phyloP scores from a whole-genome alignment of 768 basidiomycete species.

The Rhodotorula graminis region DNA sequence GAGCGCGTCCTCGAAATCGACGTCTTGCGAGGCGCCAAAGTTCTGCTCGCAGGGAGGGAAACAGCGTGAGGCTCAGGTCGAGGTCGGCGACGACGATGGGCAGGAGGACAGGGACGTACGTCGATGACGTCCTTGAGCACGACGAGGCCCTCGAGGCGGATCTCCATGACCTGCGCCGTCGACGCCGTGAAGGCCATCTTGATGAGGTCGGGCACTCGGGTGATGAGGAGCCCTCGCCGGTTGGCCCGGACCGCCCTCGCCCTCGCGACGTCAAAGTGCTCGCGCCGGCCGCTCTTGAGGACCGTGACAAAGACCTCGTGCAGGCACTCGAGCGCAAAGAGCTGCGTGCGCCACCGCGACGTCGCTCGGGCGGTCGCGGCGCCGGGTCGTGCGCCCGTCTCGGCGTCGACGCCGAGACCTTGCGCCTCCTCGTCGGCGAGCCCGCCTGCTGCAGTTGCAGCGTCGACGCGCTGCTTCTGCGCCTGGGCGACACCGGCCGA shows the following conservation, averaged over 20 bases:
- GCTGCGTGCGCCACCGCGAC: constrained; percentile 91
- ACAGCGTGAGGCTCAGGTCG: background rate
- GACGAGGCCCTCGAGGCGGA: constrained; percentile 80
- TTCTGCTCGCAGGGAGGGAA: constrained; percentile 54
- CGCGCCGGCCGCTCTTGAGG: constrained; percentile 63
- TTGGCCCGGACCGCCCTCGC: constrained; percentile 50
- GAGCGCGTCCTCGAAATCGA: constrained; percentile 82
- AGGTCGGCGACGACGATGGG: no score
- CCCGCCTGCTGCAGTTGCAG: constrained; percentile 51
- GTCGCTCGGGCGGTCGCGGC: constrained; percentile 45
- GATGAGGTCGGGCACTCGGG: constrained; percentile 85
- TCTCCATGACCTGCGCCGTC: constrained; percentile 92
- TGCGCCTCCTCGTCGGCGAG: constrained; percentile 87
- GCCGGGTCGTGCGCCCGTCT: constrained; percentile 45
- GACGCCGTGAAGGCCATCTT: constrained; percentile 97
- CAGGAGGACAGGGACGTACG: constrained; percentile 51
- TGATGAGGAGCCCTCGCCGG: constrained; percentile 63
- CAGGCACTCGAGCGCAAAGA: constrained; percentile 87
- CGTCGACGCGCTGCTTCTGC: constrained; percentile 53
- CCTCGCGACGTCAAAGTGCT: constrained; percentile 74
- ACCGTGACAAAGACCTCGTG: constrained; percentile 81
- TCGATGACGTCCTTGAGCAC: constrained; percentile 89
- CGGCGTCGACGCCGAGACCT: constrained; percentile 65
- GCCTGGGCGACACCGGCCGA: constrained; percentile 59
- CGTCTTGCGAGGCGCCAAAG: constrained; percentile 80